Base-by-base conservation (phyloP, 208 protist species). In the Leishmania major region DNA sequence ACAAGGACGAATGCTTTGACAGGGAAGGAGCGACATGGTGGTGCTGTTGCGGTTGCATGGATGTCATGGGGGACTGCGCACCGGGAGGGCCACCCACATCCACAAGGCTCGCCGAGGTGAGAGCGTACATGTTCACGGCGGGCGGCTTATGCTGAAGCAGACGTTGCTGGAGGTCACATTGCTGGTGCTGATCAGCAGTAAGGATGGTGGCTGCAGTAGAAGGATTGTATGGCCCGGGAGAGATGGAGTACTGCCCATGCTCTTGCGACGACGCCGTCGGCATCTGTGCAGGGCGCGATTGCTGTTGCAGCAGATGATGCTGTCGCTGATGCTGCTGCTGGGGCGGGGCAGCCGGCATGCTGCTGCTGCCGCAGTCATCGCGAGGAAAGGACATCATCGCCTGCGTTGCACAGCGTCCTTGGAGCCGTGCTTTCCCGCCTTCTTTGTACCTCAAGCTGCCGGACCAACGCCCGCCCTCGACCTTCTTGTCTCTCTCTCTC, bases 41-140 rank as follows among this genome's bases (percentile, higher is more conserved):
- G 11, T 53, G 43, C 37, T 77, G 76, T 62, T 53, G 70, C 13
- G 55, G 71, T 47, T 55, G 60, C 64, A 75, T 59, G 19, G 80
- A 51, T 11, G 78, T 40, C 64, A 84, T 72, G 59, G 57, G 43
- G 57, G 59, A 76, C 43, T 69, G 53, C 3, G 75, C 43, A 13
- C 10, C 47, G 45, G 47, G 25, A 37, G 47, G 57, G 45, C 45
- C 28, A 15, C 28, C 70, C 25, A 75, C n/a, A 10, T 75, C 57
- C 70, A 47, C 70, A 57, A 47, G 45, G 37, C 15, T 55, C 45
- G 10, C 55, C 35, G 25, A 66, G 67, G 64, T 75, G 75, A 31
- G 78, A 62, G 66, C 77, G 69, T 15, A 80, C 57, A n/a, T 70
- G 78, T 35, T 69, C 79, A 59, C 25, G 22, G 81, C 60, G 49